phyloP scores from a whole-genome alignment of 768 basidiomycete species.

The Mycena amicta region DNA sequence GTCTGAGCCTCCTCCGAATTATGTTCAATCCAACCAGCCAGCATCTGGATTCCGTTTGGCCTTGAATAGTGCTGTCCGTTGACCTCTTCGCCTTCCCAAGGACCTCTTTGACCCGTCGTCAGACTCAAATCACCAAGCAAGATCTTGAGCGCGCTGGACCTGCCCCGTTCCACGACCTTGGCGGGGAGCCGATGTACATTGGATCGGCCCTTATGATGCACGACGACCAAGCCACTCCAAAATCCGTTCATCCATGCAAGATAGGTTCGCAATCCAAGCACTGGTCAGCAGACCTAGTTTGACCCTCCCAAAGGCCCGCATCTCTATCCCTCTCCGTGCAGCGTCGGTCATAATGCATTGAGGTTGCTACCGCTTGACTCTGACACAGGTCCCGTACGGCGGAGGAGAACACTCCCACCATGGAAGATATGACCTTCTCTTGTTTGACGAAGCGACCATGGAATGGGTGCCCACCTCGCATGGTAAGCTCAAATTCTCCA shows the following conservation, averaged over 20 bases:
- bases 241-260: slow-evolving; percentile 84
- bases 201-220: slow-evolving; percentile 68
- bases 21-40: slow-evolving; percentile 12
- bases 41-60: slow-evolving; percentile 28
- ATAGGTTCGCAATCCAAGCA: slow-evolving; percentile 33
- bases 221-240: slow-evolving; percentile 23
- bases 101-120: too few relatives aligned
- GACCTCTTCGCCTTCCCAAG: too few relatives aligned
- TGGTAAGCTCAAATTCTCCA: slow-evolving; percentile 55
- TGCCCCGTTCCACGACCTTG: slow-evolving; percentile 58
- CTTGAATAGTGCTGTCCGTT: slow-evolving; percentile 37
- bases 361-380: background rate
- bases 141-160: slow-evolving; percentile 41
- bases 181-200: slow-evolving; percentile 67
- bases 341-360: background rate
- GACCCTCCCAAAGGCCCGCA: slow-evolving; percentile 39
- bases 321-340: slow-evolving; percentile 46
- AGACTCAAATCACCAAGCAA: slow-evolving; percentile 36
- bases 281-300: background rate
- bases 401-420: slow-evolving; percentile 60
- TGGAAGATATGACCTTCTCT: slow-evolving; percentile 76
- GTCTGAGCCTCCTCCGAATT: slow-evolving; percentile 19
- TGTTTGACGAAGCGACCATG: slow-evolving; percentile 68
- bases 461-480: slow-evolving; percentile 68
- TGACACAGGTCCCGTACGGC: slow-evolving; percentile 57